Conservation (phyloP, 2,329 filamentous ascomycete species). For the Harringtonia aguacate region DNA sequence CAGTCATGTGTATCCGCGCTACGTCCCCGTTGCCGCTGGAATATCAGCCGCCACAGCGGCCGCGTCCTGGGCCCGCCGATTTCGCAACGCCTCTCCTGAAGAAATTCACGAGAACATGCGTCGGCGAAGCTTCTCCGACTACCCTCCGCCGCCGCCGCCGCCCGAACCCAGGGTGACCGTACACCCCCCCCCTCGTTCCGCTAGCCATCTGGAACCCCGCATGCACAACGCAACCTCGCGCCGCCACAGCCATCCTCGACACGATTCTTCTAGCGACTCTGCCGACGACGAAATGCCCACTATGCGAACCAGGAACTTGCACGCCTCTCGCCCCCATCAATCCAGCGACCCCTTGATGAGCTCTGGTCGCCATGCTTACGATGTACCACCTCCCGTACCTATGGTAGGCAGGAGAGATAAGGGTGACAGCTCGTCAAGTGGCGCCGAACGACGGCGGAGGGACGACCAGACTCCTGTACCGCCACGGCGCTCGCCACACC, state of each 20-base stretch:
- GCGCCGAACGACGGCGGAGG: constrained; percentile 6
- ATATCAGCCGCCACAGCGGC: constrained; percentile 11
- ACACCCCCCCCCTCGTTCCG: constrained; percentile 10
- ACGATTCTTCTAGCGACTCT: constrained; percentile 30
- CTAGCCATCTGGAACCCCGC: constrained; percentile 24
- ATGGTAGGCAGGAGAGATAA: background rate
- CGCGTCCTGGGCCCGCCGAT: constrained; percentile 15
- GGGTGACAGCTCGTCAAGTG: constrained; percentile 10
- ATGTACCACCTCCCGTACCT: constrained; percentile 17
- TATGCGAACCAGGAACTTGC: constrained; percentile 12
- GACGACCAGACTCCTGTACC: constrained; percentile 5
- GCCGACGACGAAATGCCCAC: constrained; percentile 21
- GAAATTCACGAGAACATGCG: constrained; percentile 26
- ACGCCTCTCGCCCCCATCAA: constrained; percentile 10
- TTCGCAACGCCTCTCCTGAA: constrained; percentile 22
- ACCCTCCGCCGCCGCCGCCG: constrained; percentile 25
- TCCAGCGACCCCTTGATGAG: constrained; percentile 18
- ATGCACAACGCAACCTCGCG: constrained; percentile 20
- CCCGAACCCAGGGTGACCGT: constrained; percentile 9
- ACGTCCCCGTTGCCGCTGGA: constrained; percentile 12
- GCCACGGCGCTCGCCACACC: constrained; percentile 9
- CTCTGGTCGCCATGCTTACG: constrained; percentile 21
- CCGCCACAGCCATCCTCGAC: constrained; percentile 37
- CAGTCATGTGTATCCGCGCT: constrained; percentile 28
- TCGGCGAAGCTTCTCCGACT: constrained; percentile 41